phyloP scores from a whole-genome alignment of 2,329 filamentous ascomycete genomes.

The Cyphellophora europaea region DNA sequence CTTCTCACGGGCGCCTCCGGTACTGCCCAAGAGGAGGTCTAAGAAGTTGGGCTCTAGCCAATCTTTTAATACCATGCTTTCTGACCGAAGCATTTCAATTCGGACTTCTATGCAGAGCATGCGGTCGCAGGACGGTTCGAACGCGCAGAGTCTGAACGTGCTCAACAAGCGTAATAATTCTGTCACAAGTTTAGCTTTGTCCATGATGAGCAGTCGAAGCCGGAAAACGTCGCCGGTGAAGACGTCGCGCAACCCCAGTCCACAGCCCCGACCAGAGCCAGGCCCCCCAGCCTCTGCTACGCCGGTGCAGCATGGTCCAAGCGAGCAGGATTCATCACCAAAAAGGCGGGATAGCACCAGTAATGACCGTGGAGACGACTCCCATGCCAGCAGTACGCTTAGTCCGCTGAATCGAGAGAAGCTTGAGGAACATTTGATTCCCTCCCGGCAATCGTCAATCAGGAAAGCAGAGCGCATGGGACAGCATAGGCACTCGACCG shows the following conservation, averaged over 20 bases:
- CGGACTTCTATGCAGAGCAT: conserved; percentile 15
- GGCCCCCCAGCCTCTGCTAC: too few species aligned
- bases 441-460: conserved; percentile 44
- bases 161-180: conserved; percentile 6
- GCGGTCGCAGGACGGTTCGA: conserved; percentile 12
- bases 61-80: conserved; percentile 9
- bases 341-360: too few species aligned
- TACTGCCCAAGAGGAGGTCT: conserved; percentile 8
- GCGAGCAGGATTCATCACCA: too few species aligned
- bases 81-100: conserved; percentile 6
- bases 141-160: background rate
- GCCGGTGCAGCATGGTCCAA: too few species aligned
- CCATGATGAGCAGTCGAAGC: conserved; percentile 6
- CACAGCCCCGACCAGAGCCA: too few species aligned
- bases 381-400: conserved; percentile 6
- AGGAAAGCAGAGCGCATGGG: conserved; percentile 20
- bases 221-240: background rate
- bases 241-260: background rate
- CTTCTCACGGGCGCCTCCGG: conserved; percentile 12
- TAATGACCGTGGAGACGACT: conserved; percentile 2
- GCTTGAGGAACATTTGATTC: conserved; percentile 28
- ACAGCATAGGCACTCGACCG: conserved; percentile 43
- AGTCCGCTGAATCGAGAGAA: conserved; percentile 13
- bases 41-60: too few species aligned
- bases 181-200: conserved; percentile 11